Evolutionary conservation across 768 basidiomycete genomes (phyloP), one percentile per base, ranked within the genome.

Genomic region (Termitomyces bulborhizus): DNA sequence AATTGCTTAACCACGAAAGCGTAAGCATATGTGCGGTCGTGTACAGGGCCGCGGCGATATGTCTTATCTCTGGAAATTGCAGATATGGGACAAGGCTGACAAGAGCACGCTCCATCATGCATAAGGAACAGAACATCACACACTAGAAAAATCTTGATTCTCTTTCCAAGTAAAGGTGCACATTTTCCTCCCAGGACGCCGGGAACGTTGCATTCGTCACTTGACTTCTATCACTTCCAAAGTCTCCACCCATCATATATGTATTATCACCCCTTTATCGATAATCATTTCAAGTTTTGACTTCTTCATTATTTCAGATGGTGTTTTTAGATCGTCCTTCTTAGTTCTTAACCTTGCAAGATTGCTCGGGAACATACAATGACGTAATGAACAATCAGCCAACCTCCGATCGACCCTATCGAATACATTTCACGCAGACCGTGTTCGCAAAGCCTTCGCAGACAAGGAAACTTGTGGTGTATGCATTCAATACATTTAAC

Each of bases 251-350:
- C 31, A 40, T 21, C 36, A 18, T 15, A 52, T 46, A 21, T 21
- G 21, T 47, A 57, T 62, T 54, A 15, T 32, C 21, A 12, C 27
- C 32, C 39, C 51, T 48, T 43, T 52, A 57, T 62, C 61, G 61
- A 62, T 62, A 62, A 62, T 62, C 58, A 48, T 31, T 2, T 51
- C 41, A 15, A 43, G 41, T 24, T 34, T 29, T 52, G 29, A 27
- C 24, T 44, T 41, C 42, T 43, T 18, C 41, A 42, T 31, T 12
- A 32, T 12, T 24, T 32, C 40, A 42, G 16, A 15, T 21, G 27
- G 11, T 44, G 29, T 18, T 42, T 24, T 39, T 37, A 55, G 45
- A 61, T 56, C 52, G 24, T 46, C 24, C n/a, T 31, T 37, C 46
- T 32, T 16, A 36, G 50, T 59, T 59, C 60, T 59, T 27, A 26